A percentile compares a stretch with the other conserved stretches of the same genome.
phyloP scores from a whole-genome alignment of 306 rosid genomes.

The Trifolium fragiferum region DNA sequence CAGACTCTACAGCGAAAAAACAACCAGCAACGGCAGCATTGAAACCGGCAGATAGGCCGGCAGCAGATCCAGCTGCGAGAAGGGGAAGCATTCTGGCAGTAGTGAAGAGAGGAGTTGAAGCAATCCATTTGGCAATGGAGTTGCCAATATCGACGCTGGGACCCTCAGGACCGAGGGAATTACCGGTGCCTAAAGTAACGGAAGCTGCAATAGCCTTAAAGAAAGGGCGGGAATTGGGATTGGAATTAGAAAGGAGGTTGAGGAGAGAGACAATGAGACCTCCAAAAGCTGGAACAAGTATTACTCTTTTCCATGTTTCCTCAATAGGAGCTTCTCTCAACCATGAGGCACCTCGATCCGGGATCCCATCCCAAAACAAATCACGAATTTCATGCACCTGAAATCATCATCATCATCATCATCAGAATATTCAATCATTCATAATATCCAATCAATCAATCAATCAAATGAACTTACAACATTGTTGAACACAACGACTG shows the following conservation, averaged over 20 bases:
- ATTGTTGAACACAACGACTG: slow-evolving; percentile 79
- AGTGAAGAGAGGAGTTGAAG: slow-evolving; percentile 49
- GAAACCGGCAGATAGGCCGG: slow-evolving; percentile 93
- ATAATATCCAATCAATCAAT: background rate
- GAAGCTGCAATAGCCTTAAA: slow-evolving; percentile 77
- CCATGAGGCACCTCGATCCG: slow-evolving; percentile 82
- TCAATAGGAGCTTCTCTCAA: slow-evolving; percentile 68
- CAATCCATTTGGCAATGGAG: slow-evolving; percentile 78
- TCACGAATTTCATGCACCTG: slow-evolving; percentile 87
- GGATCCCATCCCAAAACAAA: slow-evolving; percentile 83
- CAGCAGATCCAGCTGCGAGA: slow-evolving; percentile 93
- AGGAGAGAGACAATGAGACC: slow-evolving; percentile 64
- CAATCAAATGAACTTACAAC: slow-evolving; percentile 47
- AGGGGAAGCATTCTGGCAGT: slow-evolving; percentile 62
- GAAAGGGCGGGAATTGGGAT: slow-evolving; percentile 65
- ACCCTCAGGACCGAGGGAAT: slow-evolving; percentile 92
- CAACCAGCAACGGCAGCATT: slow-evolving; percentile 98
- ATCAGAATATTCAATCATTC: background rate
- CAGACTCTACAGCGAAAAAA: slow-evolving; percentile 85
- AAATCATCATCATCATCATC: slow-evolving; percentile 19
- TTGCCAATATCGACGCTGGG: slow-evolving; percentile 91
- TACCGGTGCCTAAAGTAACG: slow-evolving; percentile 86
- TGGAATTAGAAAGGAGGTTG: slow-evolving; percentile 52
- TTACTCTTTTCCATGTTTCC: slow-evolving; percentile 67
- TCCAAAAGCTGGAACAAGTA: slow-evolving; percentile 80